These are phyloP conservation scores for Ambrosiella cleistominuta DNA, from an alignment of 2,329 filamentous ascomycete genomes.

Conservation along the genomic window DNA sequence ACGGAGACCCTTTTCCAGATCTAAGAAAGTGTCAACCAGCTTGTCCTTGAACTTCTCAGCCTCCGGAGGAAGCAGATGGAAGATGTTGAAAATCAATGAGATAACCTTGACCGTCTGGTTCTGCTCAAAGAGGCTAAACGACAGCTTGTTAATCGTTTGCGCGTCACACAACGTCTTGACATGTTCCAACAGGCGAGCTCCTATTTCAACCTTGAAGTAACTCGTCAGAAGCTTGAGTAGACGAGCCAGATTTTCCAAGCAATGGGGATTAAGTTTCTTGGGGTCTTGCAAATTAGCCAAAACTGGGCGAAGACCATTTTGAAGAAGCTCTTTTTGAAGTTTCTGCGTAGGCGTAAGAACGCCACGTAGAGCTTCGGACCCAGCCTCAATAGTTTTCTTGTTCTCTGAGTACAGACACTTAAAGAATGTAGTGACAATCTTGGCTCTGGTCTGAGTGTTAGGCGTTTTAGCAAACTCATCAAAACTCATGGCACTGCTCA, in stretches of 20 bases:
- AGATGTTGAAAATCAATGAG: slow-evolving; percentile 87
- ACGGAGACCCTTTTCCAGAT: slow-evolving; percentile 68
- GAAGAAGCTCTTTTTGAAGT: slow-evolving; percentile 83
- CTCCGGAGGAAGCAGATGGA: slow-evolving; percentile 81
- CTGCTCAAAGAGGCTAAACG: slow-evolving; percentile 88
- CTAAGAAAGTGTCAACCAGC: slow-evolving; percentile 76
- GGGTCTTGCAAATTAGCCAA: slow-evolving; percentile 90
- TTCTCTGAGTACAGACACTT: slow-evolving; percentile 92
- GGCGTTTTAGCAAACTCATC: slow-evolving; percentile 73
- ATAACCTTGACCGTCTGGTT: slow-evolving; percentile 87
- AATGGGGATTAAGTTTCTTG: slow-evolving; percentile 72
- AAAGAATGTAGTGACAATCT: slow-evolving; percentile 92
- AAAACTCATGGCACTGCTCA: slow-evolving; percentile 86
- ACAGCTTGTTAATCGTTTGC: slow-evolving; percentile 65
- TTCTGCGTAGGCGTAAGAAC: slow-evolving; percentile 81
- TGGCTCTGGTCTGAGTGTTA: slow-evolving; percentile 41
- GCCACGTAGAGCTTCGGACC: slow-evolving; percentile 74
- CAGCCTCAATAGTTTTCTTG: slow-evolving; percentile 78
- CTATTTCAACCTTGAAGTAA: slow-evolving; percentile 98
- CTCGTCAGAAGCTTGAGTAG: slow-evolving; percentile 83
- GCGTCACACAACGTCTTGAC: slow-evolving; percentile 80
- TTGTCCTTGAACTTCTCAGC: slow-evolving; percentile 83
- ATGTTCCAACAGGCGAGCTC: slow-evolving; percentile 79
- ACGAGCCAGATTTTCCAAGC: slow-evolving; percentile 77
- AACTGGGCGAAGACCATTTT: slow-evolving; percentile 88